A percentile compares a stretch with the other conserved stretches of the same genome.
These are phyloP conservation scores for Fusarium heterosporum DNA, from an alignment of 2,329 filamentous ascomycete genomes.

Conservation along the genomic window DNA sequence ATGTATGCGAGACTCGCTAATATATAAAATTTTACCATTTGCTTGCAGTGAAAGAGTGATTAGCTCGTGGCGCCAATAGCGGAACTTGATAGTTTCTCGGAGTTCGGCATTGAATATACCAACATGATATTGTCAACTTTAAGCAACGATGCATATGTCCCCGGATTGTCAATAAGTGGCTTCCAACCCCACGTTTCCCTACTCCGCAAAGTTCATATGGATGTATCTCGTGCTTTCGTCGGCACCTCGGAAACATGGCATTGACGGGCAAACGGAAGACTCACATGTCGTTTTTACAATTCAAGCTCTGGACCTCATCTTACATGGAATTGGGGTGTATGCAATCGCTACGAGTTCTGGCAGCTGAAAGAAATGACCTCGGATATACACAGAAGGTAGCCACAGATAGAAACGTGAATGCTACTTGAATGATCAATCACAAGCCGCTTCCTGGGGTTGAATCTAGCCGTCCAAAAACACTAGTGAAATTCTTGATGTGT, in stretches of 20 bases:
- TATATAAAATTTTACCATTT: background rate
- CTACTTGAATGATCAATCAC: no score
- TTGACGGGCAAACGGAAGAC: background rate
- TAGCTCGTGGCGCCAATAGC: no score
- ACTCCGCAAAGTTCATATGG: background rate
- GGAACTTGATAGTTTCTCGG: constrained; percentile 11
- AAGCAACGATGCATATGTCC: background rate
- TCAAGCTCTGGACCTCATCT: no score
- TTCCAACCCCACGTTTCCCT: constrained; percentile 24
- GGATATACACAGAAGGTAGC: no score
- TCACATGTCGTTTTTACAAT: constrained; percentile 4
- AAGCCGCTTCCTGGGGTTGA: no score
- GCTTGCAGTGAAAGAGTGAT: background rate
- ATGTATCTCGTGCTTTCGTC: background rate
- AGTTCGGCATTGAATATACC: constrained; percentile 11
- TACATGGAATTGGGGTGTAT: no score
- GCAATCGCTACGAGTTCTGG: no score
- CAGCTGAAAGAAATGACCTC: no score
- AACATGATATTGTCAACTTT: background rate
- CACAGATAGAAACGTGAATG: no score
- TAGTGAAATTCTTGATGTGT: no score
- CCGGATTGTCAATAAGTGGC: background rate
- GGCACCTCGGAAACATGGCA: constrained; percentile 7
- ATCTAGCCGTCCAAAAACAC: no score
- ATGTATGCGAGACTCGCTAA: background rate